These are phyloP conservation scores for Spirogloea muscicola DNA, from an alignment of 139 green algal genomes.

Conservation along the genomic window DNA sequence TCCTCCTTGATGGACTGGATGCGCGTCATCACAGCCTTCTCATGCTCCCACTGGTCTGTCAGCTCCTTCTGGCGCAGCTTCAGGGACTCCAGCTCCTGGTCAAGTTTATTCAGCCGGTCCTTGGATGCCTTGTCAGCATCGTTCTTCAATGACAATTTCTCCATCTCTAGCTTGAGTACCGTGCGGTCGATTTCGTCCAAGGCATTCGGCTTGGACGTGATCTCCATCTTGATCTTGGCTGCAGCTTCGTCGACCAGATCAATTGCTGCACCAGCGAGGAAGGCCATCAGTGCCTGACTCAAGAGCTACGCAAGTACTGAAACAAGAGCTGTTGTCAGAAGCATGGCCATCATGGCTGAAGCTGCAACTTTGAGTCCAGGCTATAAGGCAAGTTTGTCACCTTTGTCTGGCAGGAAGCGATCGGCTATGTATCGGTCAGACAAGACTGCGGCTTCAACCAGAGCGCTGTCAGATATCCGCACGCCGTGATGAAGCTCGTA, in stretches of 20 bases:
- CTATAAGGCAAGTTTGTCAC: no score
- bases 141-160: conserved; percentile 73
- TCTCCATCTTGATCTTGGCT: conserved; percentile 99
- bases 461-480: conserved; percentile 86
- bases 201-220: conserved; percentile 90
- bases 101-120: conserved; percentile 67
- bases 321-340: no score
- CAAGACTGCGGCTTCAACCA: conserved; percentile 92
- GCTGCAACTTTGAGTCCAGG: no score
- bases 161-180: conserved; percentile 91
- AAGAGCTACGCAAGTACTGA: no score
- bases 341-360: no score
- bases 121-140: conserved; percentile 62
- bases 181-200: conserved; percentile 94
- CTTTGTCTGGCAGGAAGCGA: conserved; percentile 86
- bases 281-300: no score
- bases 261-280: conserved; percentile 66
- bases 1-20: conserved; percentile 83
- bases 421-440: conserved; percentile 93
- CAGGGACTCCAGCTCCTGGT: conserved; percentile 72
- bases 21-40: conserved; percentile 60
- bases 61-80: conserved; percentile 74
- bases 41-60: conserved; percentile 69
- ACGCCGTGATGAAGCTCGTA: conserved; percentile 99
- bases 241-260: conserved; percentile 94